These are phyloP conservation scores for Talaromyces verruculosus DNA, from an alignment of 2,329 filamentous ascomycete species.

Conservation along the genomic window DNA sequence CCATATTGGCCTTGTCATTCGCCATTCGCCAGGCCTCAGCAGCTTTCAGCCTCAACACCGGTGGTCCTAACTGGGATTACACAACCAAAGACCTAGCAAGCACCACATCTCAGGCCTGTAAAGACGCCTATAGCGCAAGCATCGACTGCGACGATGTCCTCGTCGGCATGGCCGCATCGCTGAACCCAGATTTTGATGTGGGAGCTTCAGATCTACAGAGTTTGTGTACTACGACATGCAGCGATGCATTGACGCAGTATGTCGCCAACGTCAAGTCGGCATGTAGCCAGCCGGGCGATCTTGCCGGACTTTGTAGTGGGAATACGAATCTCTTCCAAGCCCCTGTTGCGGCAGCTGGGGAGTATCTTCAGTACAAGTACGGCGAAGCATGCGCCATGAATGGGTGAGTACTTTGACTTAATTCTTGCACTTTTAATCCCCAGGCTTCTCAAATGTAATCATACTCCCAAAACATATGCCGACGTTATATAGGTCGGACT, in stretches of 20 bases:
- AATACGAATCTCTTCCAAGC: slow-evolving; percentile 22
- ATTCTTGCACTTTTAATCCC: background rate
- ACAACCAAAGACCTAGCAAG: slow-evolving; percentile 32
- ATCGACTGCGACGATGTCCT: slow-evolving; percentile 35
- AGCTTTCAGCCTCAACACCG: slow-evolving; percentile 31
- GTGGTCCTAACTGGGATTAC: slow-evolving; percentile 34
- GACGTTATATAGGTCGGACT: slow-evolving; percentile 25
- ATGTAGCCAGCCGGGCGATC: slow-evolving; percentile 31
- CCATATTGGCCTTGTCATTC: slow-evolving; percentile 23
- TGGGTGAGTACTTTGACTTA: slow-evolving; percentile 24
- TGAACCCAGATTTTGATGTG: slow-evolving; percentile 31
- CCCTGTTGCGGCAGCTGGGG: slow-evolving; percentile 24
- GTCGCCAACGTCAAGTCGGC: slow-evolving; percentile 28
- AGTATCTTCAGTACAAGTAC: slow-evolving; percentile 31
- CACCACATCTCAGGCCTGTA: slow-evolving; percentile 33
- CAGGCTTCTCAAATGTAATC: background rate
- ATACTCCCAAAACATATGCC: background rate
- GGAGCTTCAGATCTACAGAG: slow-evolving; percentile 27
- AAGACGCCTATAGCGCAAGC: slow-evolving; percentile 31
- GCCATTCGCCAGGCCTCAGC: slow-evolving; percentile 24
- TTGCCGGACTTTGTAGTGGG: slow-evolving; percentile 25
- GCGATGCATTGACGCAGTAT: slow-evolving; percentile 29
- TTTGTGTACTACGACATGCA: slow-evolving; percentile 31
- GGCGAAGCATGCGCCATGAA: slow-evolving; percentile 26
- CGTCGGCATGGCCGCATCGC: slow-evolving; percentile 32